phyloP scores from a whole-genome alignment of 495 filamentous ascomycete species.

The Xylaria grammica region DNA sequence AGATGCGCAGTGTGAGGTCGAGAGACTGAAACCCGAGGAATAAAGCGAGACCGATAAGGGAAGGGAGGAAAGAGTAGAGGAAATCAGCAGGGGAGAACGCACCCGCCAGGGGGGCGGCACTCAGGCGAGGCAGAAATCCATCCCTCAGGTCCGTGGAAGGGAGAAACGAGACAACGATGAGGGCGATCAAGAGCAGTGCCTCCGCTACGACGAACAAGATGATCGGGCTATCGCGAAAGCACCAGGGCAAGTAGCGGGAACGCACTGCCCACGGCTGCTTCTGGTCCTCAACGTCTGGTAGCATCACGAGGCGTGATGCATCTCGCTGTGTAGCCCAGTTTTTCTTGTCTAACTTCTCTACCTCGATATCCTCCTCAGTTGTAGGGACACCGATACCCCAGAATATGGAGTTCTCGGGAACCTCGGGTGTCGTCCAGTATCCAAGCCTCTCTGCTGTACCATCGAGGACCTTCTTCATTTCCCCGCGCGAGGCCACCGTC shows the following conservation, averaged over 20 bases:
- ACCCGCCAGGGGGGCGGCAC: constrained; percentile 60
- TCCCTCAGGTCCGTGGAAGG: constrained; percentile 61
- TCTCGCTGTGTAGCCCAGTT: constrained; percentile 33
- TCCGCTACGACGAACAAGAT: constrained; percentile 66
- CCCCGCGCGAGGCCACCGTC: constrained; percentile 59
- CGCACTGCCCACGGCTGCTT: constrained; percentile 42
- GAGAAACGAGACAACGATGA: constrained; percentile 79
- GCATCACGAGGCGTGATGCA: not conserved
- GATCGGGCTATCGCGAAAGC: constrained; percentile 67
- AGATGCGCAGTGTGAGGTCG: constrained; percentile 73
- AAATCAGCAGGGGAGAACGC: constrained; percentile 89
- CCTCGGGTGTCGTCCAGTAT: constrained; percentile 69
- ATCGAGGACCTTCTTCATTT: constrained; percentile 53
- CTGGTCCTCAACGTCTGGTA: constrained; percentile 25
- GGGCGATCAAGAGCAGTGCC: constrained; percentile 69
- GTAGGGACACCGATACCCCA: constrained; percentile 46
- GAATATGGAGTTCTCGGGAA: constrained; percentile 43
- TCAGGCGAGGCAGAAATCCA: constrained; percentile 74
- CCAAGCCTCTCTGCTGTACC: constrained; percentile 70
- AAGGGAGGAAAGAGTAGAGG: constrained; percentile 83
- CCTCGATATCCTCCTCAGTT: constrained; percentile 36
- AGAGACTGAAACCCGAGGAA: constrained; percentile 80
- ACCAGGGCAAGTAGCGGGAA: constrained; percentile 79
- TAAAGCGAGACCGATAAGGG: constrained; percentile 72
- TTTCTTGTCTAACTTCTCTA: constrained; percentile 31